These are phyloP conservation scores for Orbilia blumenaviensis DNA, from an alignment of 2,329 filamentous ascomycete species.

Conservation along the genomic window DNA sequence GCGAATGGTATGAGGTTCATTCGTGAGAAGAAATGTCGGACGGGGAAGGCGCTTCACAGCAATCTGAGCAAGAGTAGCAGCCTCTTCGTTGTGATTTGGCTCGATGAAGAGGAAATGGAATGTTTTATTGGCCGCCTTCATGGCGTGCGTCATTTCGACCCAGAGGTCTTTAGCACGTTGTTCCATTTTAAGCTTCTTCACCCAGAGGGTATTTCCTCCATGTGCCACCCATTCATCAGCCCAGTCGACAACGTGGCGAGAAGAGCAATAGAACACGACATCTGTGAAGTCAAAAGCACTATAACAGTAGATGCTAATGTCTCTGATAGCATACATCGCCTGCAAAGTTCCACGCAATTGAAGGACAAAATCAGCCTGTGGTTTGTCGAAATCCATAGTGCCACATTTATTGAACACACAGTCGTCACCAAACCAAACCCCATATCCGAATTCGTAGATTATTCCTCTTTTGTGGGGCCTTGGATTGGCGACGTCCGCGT, in stretches of 20 bases:
- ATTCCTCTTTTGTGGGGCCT: conserved; percentile 28
- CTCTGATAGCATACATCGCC: conserved; percentile 25
- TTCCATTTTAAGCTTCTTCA: conserved; percentile 29
- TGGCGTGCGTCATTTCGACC: conserved; percentile 29
- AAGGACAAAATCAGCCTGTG: conserved; percentile 17
- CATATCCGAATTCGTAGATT: conserved; percentile 37
- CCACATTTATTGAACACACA: conserved; percentile 38
- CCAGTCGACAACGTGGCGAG: conserved; percentile 29
- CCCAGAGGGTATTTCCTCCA: conserved; percentile 23
- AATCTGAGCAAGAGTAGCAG: background rate
- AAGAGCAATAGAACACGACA: conserved; percentile 38
- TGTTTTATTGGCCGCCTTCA: conserved; percentile 4
- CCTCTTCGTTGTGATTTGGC: conserved; percentile 30
- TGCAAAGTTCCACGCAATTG: conserved; percentile 32
- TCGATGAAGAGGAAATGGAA: conserved; percentile 39
- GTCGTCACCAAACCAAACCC: conserved; percentile 38
- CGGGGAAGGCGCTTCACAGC: conserved; percentile 5
- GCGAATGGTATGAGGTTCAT: conserved; percentile 10
- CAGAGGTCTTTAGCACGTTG: conserved; percentile 31
- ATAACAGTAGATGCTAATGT: conserved; percentile 20
- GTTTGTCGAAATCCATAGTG: conserved; percentile 10
- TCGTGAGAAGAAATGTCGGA: background rate
- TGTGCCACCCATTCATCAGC: conserved; percentile 16
- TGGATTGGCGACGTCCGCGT: conserved; percentile 30
- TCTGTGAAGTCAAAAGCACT: conserved; percentile 47